These are phyloP conservation scores for Mycena belliarum DNA, from an alignment of 768 basidiomycete genomes.

Conservation along the genomic window DNA sequence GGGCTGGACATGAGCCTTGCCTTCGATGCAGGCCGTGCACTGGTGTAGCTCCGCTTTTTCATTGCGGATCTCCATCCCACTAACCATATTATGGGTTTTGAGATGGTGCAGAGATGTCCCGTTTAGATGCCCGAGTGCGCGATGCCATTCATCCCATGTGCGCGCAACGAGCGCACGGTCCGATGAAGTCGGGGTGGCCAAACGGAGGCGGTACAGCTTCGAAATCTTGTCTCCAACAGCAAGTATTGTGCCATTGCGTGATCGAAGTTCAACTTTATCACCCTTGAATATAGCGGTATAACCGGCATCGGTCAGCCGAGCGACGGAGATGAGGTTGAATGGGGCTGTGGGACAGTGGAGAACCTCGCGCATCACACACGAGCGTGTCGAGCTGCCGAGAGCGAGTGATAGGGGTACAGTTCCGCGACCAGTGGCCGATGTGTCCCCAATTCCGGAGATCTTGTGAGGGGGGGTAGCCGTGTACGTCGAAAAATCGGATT, in stretches of 20 bases:
- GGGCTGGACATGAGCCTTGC: background rate
- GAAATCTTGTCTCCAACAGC: no score
- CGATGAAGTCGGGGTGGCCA: no score
- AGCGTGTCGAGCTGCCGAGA: background rate
- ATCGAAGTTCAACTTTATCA: constrained; percentile 1
- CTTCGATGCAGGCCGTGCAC: background rate
- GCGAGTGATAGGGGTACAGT: constrained; percentile 9
- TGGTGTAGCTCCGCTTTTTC: background rate
- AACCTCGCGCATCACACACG: constrained; percentile 4
- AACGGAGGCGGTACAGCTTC: no score
- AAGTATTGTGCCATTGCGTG: background rate
- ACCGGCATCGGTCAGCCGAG: constrained; percentile 9
- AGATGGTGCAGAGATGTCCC: background rate
- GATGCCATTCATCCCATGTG: no score
- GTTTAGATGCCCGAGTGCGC: no score
- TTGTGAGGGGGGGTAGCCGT: constrained; percentile 17
- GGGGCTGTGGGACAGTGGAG: constrained; percentile 11
- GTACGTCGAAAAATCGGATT: constrained; percentile 12
- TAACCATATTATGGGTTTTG: constrained; percentile 19
- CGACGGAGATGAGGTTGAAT: constrained; percentile 2
- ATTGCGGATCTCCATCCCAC: constrained; percentile 19
- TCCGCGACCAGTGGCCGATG: constrained; percentile 10
- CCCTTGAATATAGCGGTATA: background rate
- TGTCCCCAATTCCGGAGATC: constrained; percentile 6
- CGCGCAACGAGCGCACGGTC: no score